These are phyloP conservation scores for Plantago ovata DNA, from an alignment of 257 asterid species.

Conservation along the genomic window DNA sequence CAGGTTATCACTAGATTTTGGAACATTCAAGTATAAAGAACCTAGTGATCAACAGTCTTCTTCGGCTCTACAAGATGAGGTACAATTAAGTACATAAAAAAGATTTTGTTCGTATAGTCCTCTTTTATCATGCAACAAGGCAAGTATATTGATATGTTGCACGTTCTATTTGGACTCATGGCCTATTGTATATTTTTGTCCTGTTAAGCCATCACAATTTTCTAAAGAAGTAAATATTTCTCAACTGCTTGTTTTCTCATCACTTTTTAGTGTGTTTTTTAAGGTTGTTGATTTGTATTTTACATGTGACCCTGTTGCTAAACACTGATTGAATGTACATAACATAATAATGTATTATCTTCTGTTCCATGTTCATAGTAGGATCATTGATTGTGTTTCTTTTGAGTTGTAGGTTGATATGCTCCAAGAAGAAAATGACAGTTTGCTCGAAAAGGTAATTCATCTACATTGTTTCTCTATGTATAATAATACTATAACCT, in stretches of 20 bases:
- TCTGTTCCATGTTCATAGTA: no score
- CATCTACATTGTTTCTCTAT: slow-evolving; percentile 14
- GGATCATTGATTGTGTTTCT: slow-evolving; percentile 19
- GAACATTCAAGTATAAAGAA: slow-evolving; percentile 81
- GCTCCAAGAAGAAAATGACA: slow-evolving; percentile 98
- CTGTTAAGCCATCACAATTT: no score
- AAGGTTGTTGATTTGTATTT: no score
- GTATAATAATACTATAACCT: background rate
- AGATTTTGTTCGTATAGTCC: background rate
- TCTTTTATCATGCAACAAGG: background rate
- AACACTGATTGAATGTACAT: no score
- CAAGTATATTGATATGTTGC: background rate
- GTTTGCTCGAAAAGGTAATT: slow-evolving; percentile 78
- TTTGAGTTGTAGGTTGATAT: slow-evolving; percentile 75
- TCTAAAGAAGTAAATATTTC: no score
- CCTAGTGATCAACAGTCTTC: slow-evolving; percentile 54
- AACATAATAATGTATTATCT: no score
- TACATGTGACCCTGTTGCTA: no score
- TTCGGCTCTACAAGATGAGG: slow-evolving; percentile 98
- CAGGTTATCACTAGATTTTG: slow-evolving; percentile 89
- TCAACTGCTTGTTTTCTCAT: no score
- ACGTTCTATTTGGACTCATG: no score
- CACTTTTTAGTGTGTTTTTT: no score
- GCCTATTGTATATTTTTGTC: no score
- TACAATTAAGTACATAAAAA: slow-evolving; percentile 21